A percentile compares a stretch with the other conserved stretches of the same genome.
These are phyloP conservation scores for Tubosaeta sp. DNA, from an alignment of 768 basidiomycete species.

Conservation along the genomic window DNA sequence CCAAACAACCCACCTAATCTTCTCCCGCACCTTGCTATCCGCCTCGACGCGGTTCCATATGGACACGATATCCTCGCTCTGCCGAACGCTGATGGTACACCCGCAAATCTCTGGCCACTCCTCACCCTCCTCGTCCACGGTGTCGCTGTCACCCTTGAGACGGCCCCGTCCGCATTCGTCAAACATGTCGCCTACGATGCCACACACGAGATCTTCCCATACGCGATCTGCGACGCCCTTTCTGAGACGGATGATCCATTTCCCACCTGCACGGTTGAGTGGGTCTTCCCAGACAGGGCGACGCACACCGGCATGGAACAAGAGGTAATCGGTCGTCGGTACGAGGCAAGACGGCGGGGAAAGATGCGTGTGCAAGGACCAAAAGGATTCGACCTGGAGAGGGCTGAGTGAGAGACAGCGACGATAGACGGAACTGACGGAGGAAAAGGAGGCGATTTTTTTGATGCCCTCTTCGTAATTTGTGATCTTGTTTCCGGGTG, in stretches of 20 bases:
- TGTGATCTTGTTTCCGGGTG: conserved; percentile 83
- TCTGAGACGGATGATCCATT: conserved; percentile 91
- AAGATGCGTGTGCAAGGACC: conserved; percentile 91
- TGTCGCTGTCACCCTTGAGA: conserved; percentile 28
- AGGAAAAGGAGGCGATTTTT: conserved; percentile 85
- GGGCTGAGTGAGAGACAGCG: conserved; percentile 5
- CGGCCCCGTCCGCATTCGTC: conserved; percentile 49
- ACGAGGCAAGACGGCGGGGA: conserved; percentile 77
- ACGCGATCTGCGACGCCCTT: conserved; percentile 88
- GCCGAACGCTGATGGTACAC: conserved; percentile 89
- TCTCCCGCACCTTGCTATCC: conserved; percentile 71
- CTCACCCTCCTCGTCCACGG: conserved; percentile 33
- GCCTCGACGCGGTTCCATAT: conserved; percentile 87
- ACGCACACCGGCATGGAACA: conserved; percentile 82
- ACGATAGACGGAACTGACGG: conserved; percentile 43
- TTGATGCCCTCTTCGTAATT: conserved; percentile 96
- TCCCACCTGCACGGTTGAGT: conserved; percentile 80
- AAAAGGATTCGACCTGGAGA: conserved; percentile 88
- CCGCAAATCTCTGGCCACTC: conserved; percentile 87
- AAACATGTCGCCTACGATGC: conserved; percentile 88
- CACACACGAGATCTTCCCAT: conserved; percentile 87
- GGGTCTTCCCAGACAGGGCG: conserved; percentile 97
- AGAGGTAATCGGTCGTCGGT: conserved; percentile 90
- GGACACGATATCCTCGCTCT: conserved; percentile 91
- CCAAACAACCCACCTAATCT: conserved; percentile 69